Base-by-base conservation (phyloP, 495 filamentous ascomycete genomes). In the Lepidopterella palustris region DNA sequence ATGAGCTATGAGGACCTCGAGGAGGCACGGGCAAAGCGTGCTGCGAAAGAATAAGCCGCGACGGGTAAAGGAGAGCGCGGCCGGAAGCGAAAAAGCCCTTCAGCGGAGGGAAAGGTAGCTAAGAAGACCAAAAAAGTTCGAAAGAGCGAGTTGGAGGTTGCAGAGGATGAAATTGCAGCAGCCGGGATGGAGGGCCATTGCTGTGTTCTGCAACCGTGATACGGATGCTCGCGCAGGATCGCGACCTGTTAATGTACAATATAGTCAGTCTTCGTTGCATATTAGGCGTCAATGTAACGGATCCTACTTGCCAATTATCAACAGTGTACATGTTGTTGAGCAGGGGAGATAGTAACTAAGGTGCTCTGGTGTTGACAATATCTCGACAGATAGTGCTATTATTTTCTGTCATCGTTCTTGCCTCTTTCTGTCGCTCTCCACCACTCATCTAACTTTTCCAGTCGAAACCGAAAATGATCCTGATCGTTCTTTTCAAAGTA, bases 161-260 rank as follows among this genome's bases (percentile, higher is more conserved):
- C 53, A 9, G 53, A 45, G 32, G 53, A 55, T 55, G 53, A 55
- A 25, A 55, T 55, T 42, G 53, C 53, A 9, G 32, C 53, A 55
- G 8, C 23, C 9, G 53, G 53, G 21, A 55, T 55, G 29, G 53
- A 42, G 27, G 28, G 29, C 23, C 23, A 42, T 21, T 55, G 53
- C 53, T 55, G 10, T 42, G 53, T 55, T 55, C 29, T 55, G 31
- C 31, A 35, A 35, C 13, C 13, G 31, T 35, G 31, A 35, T 35
- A 35, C 31, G 31, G 31, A 13, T 13, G 5, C 31, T 35, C 31
- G 31, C 31, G 31, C 31, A 35, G 31, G 31, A 35, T 35, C 31
- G 31, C 31, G 31, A 35, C 31, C 31, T 35, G 31, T 35, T 35
- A 35, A 35, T 5, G 5, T 35, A 35, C 13, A 5, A 35, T 35